phyloP scores from a whole-genome alignment of 192 early-diverging fungal species.

The Obelidium mucronatum region DNA sequence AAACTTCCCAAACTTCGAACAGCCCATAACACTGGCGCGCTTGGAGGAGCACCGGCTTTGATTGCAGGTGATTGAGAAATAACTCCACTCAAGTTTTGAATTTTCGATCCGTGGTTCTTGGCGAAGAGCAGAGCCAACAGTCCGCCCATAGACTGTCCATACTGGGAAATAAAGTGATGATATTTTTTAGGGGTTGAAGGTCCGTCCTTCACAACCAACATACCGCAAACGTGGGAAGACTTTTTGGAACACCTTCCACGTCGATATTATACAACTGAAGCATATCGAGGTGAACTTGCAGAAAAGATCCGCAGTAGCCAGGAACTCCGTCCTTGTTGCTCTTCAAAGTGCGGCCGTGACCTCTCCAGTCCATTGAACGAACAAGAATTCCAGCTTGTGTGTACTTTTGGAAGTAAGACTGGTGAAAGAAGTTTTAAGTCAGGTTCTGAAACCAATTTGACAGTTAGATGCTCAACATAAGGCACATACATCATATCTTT shows the following conservation, averaged over 20 bases:
- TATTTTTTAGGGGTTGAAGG: neutral
- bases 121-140: slow-evolving; percentile 39
- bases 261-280: slow-evolving; percentile 43
- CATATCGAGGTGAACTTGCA: slow-evolving; percentile 54
- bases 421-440: neutral
- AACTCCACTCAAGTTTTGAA: slow-evolving; percentile 35
- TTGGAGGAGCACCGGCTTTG: neutral
- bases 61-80: slow-evolving; percentile 36
- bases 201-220: slow-evolving; percentile 6
- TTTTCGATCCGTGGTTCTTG: neutral
- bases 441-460: neutral
- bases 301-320: slow-evolving; percentile 20
- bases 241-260: slow-evolving; percentile 50
- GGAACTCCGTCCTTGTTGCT: slow-evolving; percentile 33
- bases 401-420: slow-evolving; percentile 63
- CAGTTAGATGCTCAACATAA: neutral
- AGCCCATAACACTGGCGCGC: neutral
- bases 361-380: slow-evolving; percentile 69
- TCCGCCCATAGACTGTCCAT: slow-evolving; percentile 61
- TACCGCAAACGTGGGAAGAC: slow-evolving; percentile 33
- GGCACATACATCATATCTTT: slow-evolving; percentile 58
- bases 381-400: slow-evolving; percentile 61
- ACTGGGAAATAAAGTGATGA: slow-evolving; percentile 50
- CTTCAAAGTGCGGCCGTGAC: slow-evolving; percentile 70
- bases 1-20: slow-evolving; percentile 10